Conservation (phyloP, 2,329 filamentous ascomycete genomes). For the Aplosporella prunicola region DNA sequence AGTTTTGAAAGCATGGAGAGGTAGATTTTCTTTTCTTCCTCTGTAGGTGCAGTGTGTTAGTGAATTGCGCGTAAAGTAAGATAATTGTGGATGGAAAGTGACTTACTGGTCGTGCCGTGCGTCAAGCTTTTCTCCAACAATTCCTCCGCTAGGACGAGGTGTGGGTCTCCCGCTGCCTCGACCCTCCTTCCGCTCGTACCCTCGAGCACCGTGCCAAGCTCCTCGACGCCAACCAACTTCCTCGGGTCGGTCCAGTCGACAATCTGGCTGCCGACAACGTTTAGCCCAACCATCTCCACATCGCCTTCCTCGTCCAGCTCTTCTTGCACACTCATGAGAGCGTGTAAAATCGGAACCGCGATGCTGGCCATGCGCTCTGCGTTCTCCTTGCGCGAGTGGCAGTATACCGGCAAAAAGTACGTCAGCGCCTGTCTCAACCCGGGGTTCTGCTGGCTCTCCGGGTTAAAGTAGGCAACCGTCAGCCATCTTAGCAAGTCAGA, state of each 20-base stretch:
- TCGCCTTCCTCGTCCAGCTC: constrained; percentile 64
- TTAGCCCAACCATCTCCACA: constrained; percentile 65
- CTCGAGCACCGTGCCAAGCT: constrained; percentile 25
- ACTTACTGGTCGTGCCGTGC: constrained; percentile 55
- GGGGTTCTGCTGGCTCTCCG: constrained; percentile 69
- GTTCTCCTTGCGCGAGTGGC: constrained; percentile 74
- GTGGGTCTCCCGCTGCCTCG: constrained; percentile 62
- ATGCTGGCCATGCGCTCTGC: constrained; percentile 71
- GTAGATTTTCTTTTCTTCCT: constrained; percentile 78
- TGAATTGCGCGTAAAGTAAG: too few species aligned
- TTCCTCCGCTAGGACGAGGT: constrained; percentile 67
- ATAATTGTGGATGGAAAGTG: not conserved
- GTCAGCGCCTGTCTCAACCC: constrained; percentile 76
- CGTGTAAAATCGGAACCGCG: constrained; percentile 63
- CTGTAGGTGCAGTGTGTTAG: constrained; percentile 38
- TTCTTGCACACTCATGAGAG: constrained; percentile 50
- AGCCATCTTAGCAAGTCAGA: constrained; percentile 67
- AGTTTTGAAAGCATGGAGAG: constrained; percentile 74
- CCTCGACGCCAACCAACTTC: constrained; percentile 56
- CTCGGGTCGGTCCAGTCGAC: constrained; percentile 94
- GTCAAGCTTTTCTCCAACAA: constrained; percentile 66
- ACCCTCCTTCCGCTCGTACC: constrained; percentile 42
- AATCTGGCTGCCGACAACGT: constrained; percentile 69
- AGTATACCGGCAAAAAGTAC: constrained; percentile 93
- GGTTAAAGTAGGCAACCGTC: constrained; percentile 81